Evolutionary conservation across 2,329 filamentous ascomycete genomes (phyloP), one percentile per base, ranked within the genome.

Genomic region (Cordyceps fumosorosea): DNA sequence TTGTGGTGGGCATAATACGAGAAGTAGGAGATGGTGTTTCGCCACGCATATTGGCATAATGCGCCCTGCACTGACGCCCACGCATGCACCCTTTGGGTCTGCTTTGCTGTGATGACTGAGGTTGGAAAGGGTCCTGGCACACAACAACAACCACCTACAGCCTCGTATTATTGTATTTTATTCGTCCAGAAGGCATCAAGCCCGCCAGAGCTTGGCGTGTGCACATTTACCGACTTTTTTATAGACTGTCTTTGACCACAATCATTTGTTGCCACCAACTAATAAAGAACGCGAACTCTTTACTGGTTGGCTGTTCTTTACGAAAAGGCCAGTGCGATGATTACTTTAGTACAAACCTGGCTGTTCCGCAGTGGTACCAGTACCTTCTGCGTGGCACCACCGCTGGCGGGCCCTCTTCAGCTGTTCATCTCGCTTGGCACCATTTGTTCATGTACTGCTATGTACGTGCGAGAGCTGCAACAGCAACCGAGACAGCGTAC

Each of bases 1-100:
- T 50, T 12, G 20, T 50, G 44, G 56, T 51, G 56, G 56, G 20
- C 56, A 32, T 29, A 32, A 58, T 58, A 58, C 56, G 56, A 58
- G 56, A 58, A 47, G 26, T 14, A 16, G n/a, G 51, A 24, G 45
- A 11, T n/a, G 8, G 14, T 47, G 47, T 58, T 58, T 58, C 34
- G 56, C 56, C 56, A 58, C 56, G 34, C 34, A 58, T 40, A 34
- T 16, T 18, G n/a, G 22, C 42, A 47, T 32, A 16, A 58, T 42
- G 26, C 45, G 34, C 47, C 34, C 26, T 48, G 45, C 22, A 29
- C 29, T 7, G 8, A 29, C 29, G 50, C 54, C 18, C 24, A 34
- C 16, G 11, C 22, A 55, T 44, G 18, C 5, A 47, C 32, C 14
- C 14, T 40, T 14, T 24, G 34, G 5, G 20, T 20, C 20, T 14